Evolutionary conservation across 345 rosid genomes (phyloP).

Genomic region (Alliaria petiolata): DNA sequence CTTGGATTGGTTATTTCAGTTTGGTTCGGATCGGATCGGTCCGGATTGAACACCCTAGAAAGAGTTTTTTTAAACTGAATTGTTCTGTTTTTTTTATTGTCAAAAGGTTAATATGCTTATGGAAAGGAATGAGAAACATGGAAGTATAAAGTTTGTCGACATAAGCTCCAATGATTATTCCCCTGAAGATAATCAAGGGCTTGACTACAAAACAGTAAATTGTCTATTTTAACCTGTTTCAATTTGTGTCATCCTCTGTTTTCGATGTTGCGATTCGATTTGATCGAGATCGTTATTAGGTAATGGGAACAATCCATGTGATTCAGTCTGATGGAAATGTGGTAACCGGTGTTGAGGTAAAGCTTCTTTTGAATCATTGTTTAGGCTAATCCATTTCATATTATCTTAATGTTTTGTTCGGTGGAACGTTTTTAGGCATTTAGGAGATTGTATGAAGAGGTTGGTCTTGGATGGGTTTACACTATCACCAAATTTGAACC

Average conservation of each 20-base stretch:
- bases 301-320: constrained; percentile 95
- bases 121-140: constrained; percentile 69
- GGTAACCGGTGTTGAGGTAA: constrained; percentile 86
- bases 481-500: constrained; percentile 82
- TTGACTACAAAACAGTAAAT: constrained; percentile 70
- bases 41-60: too few species aligned
- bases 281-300: constrained; percentile 40
- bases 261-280: background rate
- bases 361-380: constrained; percentile 1
- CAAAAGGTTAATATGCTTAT: constrained; percentile 78
- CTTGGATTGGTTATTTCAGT: too few species aligned
- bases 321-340: constrained; percentile 77
- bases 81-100: background rate
- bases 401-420: background rate
- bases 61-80: background rate
- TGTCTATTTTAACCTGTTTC: background rate
- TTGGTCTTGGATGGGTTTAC: constrained; percentile 93
- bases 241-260: background rate
- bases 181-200: constrained; percentile 72
- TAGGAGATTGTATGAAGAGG: constrained; percentile 71
- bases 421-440: constrained; percentile 59
- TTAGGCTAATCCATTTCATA: background rate
- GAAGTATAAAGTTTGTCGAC: constrained; percentile 77
- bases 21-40: too few species aligned
- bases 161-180: constrained; percentile 65